These are phyloP conservation scores for Mycena maculata DNA, from an alignment of 768 basidiomycete genomes.

Conservation along the genomic window DNA sequence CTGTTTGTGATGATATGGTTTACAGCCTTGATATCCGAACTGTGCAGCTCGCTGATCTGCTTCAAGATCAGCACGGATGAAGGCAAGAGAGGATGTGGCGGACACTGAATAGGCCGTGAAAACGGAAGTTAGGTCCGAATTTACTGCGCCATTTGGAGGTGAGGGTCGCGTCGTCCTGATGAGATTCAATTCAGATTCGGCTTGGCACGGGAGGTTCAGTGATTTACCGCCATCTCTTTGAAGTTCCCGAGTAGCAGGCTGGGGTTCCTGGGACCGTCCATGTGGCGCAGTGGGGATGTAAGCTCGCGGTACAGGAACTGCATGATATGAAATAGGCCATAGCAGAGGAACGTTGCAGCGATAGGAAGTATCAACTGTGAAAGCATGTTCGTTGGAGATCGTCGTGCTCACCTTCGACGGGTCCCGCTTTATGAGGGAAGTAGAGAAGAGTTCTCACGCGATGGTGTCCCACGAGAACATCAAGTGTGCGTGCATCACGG, in stretches of 20 bases:
- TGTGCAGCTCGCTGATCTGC: slow-evolving; percentile 51
- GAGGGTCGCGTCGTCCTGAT: slow-evolving; percentile 18
- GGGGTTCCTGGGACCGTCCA: slow-evolving; percentile 48
- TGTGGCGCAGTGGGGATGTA: slow-evolving; percentile 44
- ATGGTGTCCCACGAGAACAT: no score
- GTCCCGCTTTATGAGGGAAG: no score
- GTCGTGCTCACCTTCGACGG: no score
- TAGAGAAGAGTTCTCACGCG: no score
- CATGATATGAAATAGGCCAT: slow-evolving; percentile 33
- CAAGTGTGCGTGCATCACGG: no score
- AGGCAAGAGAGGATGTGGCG: slow-evolving; percentile 14
- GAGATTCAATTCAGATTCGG: neutral
- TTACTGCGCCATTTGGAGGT: slow-evolving; percentile 49
- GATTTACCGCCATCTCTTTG: slow-evolving; percentile 33
- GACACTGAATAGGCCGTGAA: slow-evolving; percentile 47
- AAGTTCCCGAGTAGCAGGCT: slow-evolving; percentile 49
- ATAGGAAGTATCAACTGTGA: slow-evolving; percentile 19
- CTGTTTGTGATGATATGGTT: slow-evolving; percentile 58
- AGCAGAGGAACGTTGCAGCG: slow-evolving; percentile 5
- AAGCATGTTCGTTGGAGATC: slow-evolving; percentile 3
- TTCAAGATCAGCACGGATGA: no score
- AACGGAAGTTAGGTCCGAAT: slow-evolving; percentile 50
- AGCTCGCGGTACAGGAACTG: slow-evolving; percentile 18
- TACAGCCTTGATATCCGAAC: slow-evolving; percentile 59
- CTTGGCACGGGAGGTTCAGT: neutral